Conservation (phyloP, 2,329 filamentous ascomycete species). For the Scedosporium minutisporum region DNA sequence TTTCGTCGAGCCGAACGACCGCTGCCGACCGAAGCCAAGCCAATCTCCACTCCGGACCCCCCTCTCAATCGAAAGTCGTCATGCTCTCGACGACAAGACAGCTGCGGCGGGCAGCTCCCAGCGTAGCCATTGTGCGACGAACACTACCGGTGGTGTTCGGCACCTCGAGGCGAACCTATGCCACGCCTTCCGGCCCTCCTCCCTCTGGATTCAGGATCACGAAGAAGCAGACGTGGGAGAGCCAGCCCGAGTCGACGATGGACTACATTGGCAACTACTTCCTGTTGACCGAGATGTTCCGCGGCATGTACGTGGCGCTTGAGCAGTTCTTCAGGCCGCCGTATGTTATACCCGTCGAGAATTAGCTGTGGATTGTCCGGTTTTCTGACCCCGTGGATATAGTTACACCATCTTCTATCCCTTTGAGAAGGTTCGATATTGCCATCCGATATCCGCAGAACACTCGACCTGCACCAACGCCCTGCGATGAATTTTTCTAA, state of each 20-base stretch:
- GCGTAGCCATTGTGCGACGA: background rate
- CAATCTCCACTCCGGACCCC: background rate
- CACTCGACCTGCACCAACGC: background rate
- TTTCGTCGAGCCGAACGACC: background rate
- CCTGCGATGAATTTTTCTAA: background rate
- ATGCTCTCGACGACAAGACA: conserved; percentile 14
- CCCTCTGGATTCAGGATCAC: conserved; percentile 72
- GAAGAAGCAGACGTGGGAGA: conserved; percentile 66
- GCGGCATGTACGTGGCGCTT: conserved; percentile 94
- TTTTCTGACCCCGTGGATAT: conserved; percentile 7
- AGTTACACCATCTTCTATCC: conserved; percentile 99
- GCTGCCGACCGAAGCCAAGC: background rate
- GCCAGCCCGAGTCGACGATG: conserved; percentile 64
- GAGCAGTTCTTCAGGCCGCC: conserved; percentile 98
- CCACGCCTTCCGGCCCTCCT: conserved; percentile 68
- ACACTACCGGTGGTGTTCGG: conserved; percentile 13
- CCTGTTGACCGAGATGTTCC: conserved; percentile 86
- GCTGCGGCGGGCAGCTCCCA: conserved; percentile 7
- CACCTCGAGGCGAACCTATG: conserved; percentile 32
- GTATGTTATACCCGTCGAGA: conserved; percentile 47
- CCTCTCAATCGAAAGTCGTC: background rate
- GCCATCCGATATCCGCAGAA: background rate
- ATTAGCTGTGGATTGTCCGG: background rate
- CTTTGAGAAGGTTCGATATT: conserved; percentile 72
- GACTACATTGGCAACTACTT: conserved; percentile 91